Percentiles rank a stretch among this genome's conserved stretches.
Conservation (phyloP, 2,329 filamentous ascomycete genomes). For the Cytospora schulzeri region DNA sequence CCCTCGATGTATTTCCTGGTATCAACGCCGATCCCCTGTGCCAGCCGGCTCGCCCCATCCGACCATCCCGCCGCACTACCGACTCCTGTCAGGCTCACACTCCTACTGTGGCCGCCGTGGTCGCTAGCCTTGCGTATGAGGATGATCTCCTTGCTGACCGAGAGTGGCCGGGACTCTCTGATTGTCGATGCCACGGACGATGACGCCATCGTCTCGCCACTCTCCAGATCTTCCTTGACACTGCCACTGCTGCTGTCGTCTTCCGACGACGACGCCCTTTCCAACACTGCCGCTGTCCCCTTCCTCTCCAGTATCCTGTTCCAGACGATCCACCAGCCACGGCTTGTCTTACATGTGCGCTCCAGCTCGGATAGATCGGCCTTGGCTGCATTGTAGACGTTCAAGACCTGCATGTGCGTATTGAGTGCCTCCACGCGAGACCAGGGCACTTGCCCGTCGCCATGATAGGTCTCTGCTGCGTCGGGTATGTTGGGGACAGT, state of each 20-base stretch:
- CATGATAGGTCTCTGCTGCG: constrained; percentile 33
- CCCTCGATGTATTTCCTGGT: constrained; percentile 75
- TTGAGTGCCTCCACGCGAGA: constrained; percentile 64
- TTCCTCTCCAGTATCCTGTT: constrained; percentile 53
- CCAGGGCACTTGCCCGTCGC: constrained; percentile 46
- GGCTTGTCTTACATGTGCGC: constrained; percentile 65
- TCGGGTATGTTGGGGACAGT: constrained; percentile 68
- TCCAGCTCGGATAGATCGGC: constrained; percentile 52
- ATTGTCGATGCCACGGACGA: constrained; percentile 14
- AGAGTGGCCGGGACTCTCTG: not conserved
- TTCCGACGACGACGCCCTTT: constrained; percentile 21
- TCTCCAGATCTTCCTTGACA: constrained; percentile 23
- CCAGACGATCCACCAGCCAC: constrained; percentile 73
- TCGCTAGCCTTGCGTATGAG: constrained; percentile 63
- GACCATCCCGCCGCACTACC: constrained; percentile 48
- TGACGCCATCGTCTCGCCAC: constrained; percentile 14
- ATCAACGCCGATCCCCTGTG: constrained; percentile 76
- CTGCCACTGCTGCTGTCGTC: constrained; percentile 2
- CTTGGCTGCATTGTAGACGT: constrained; percentile 53
- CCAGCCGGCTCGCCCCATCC: constrained; percentile 61
- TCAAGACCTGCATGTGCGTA: constrained; percentile 66
- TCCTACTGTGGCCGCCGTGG: constrained; percentile 43
- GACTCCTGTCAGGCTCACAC: constrained; percentile 38
- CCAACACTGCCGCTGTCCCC: constrained; percentile 6
- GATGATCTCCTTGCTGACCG: constrained; percentile 60